A percentile compares a stretch with the other conserved stretches of the same genome.
Evolutionary conservation across 2,329 filamentous ascomycete species (phyloP).

Genomic region (Cryphonectria radicalis): DNA sequence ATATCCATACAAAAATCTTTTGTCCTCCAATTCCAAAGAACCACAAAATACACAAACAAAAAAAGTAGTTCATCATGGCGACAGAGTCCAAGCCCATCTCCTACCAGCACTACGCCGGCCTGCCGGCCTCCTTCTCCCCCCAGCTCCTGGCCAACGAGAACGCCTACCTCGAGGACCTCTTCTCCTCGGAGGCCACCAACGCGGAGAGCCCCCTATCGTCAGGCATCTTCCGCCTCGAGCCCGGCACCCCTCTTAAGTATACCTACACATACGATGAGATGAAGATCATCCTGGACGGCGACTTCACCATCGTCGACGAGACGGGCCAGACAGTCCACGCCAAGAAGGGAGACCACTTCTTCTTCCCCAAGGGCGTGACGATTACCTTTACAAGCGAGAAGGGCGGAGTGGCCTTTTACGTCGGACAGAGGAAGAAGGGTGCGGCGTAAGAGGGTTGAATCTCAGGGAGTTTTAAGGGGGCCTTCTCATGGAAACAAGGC

Average conservation of each 20-base stretch:
- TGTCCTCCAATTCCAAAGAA: background rate
- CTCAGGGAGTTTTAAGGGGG: too few relatives aligned
- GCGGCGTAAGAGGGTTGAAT: slow-evolving; percentile 32
- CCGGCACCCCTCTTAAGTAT: slow-evolving; percentile 69
- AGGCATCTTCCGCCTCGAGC: slow-evolving; percentile 70
- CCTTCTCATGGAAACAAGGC: too few relatives aligned
- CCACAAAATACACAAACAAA: background rate
- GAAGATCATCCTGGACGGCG: slow-evolving; percentile 73
- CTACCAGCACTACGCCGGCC: slow-evolving; percentile 17
- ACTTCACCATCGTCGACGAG: slow-evolving; percentile 65
- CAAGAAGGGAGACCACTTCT: slow-evolving; percentile 67
- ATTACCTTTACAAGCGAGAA: slow-evolving; percentile 68
- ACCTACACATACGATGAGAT: slow-evolving; percentile 71
- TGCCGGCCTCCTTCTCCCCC: slow-evolving; percentile 53
- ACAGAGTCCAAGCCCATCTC: slow-evolving; percentile 16
- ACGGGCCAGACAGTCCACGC: slow-evolving; percentile 64
- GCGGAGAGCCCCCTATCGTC: slow-evolving; percentile 63
- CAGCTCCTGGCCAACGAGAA: slow-evolving; percentile 71
- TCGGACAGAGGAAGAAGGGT: slow-evolving; percentile 45
- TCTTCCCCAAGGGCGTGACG: slow-evolving; percentile 67
- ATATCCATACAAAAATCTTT: too few relatives aligned
- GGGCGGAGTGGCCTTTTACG: slow-evolving; percentile 65
- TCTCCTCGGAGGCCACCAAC: slow-evolving; percentile 58
- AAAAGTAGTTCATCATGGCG: background rate
- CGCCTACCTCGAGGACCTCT: slow-evolving; percentile 67